phyloP scores from a whole-genome alignment of 441 rosid species.

The Pelargonium citronellum region DNA sequence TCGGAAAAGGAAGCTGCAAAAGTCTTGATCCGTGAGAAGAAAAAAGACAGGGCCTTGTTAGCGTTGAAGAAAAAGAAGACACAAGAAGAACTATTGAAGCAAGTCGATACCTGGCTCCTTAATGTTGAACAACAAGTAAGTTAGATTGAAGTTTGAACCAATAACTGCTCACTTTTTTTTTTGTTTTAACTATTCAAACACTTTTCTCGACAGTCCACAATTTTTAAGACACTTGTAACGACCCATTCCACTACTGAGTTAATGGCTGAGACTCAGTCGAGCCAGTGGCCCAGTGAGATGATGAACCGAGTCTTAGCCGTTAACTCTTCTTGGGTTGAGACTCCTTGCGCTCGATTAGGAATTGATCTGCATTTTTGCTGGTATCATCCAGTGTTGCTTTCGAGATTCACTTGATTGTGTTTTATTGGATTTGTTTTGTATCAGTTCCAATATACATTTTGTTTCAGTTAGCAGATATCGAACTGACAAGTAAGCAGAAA shows the following conservation, averaged over 20 bases:
- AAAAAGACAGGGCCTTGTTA: conserved; percentile 75
- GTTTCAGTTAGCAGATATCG: conserved; percentile 84
- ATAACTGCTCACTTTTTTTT: not conserved
- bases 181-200: not conserved
- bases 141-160: not conserved
- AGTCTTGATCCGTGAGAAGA: conserved; percentile 71
- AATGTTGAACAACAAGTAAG: conserved; percentile 92
- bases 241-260: too few species aligned
- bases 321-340: too few species aligned
- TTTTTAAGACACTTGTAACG: too few species aligned
- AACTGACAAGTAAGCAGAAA: conserved; percentile 82
- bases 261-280: too few species aligned
- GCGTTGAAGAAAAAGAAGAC: conserved; percentile 87
- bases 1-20: conserved; percentile 84
- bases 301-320: too few species aligned
- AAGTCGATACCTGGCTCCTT: conserved; percentile 85
- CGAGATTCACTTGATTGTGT: too few species aligned
- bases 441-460: not conserved
- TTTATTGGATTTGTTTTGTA: too few species aligned
- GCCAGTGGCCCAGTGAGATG: too few species aligned
- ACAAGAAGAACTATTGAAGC: conserved; percentile 80
- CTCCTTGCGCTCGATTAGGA: too few species aligned
- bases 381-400: too few species aligned
- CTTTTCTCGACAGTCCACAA: not conserved
- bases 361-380: too few species aligned